Percentiles rank a stretch among this genome's conserved stretches.
Conservation (phyloP, 2,329 filamentous ascomycete genomes). For the Sporothrix mexicana region DNA sequence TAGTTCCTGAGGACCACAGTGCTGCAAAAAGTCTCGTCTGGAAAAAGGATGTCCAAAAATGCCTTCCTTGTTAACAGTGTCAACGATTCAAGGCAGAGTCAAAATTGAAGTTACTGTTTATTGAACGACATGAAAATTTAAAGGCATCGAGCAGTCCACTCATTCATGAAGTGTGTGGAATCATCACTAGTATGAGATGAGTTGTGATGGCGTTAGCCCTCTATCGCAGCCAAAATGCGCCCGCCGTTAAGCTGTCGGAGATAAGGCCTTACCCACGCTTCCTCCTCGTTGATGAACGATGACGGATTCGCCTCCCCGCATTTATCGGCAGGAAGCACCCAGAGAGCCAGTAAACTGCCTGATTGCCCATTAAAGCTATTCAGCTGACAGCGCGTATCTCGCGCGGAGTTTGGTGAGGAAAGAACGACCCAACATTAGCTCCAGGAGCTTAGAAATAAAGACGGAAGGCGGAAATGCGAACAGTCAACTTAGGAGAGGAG, state of each 20-base stretch:
- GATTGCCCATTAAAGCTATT: neutral
- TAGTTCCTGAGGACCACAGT: neutral
- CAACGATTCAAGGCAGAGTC: neutral
- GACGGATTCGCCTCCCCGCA: constrained; percentile 23
- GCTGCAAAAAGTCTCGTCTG: constrained; percentile 7
- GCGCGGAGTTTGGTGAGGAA: constrained; percentile 22
- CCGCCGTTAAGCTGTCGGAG: constrained; percentile 30
- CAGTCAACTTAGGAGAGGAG: neutral
- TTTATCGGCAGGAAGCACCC: constrained; percentile 13
- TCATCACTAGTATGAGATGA: neutral
- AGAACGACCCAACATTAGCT: constrained; percentile 18
- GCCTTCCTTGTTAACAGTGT: neutral
- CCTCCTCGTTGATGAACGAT: constrained; percentile 6
- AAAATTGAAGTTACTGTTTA: neutral
- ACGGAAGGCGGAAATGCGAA: neutral
- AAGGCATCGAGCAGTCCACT: neutral
- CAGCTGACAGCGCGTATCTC: neutral
- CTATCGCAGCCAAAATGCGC: neutral
- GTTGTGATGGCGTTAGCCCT: neutral
- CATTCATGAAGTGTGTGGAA: neutral
- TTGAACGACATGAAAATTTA: neutral
- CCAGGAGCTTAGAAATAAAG: constrained; percentile 24
- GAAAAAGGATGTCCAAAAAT: neutral
- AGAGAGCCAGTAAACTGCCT: neutral
- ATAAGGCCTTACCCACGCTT: constrained; percentile 15